A percentile compares a stretch with the other conserved stretches of the same genome.
phyloP scores from a whole-genome alignment of 495 filamentous ascomycete genomes.

The Penicillium daleae region DNA sequence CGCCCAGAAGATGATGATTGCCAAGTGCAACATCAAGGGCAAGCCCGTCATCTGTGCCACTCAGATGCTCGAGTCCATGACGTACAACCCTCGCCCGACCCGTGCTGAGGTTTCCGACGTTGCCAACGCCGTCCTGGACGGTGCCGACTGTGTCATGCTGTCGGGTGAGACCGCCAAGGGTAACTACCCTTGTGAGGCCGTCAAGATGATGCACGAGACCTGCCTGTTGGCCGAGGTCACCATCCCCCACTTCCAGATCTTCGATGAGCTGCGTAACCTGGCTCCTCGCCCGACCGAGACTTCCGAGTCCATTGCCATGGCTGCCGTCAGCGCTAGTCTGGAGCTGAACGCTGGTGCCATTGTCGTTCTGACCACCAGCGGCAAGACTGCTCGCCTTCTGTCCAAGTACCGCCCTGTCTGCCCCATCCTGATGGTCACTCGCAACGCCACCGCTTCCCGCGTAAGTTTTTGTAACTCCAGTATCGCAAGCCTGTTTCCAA shows the following conservation, averaged over 20 bases:
- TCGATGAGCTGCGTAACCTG: constrained; percentile 88
- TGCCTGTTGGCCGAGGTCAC: constrained; percentile 94
- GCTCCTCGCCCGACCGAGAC: constrained; percentile 80
- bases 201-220: constrained; percentile 96
- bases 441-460: constrained; percentile 78
- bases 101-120: constrained; percentile 98
- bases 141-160: constrained; percentile 99
- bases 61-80: constrained; percentile 98
- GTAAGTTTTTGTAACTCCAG: constrained; percentile 42
- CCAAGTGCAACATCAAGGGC: constrained; percentile 99
- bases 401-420: constrained; percentile 98
- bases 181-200: constrained; percentile 87
- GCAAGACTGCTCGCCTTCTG: constrained; percentile 87
- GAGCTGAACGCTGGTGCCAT: constrained; percentile 96
- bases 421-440: constrained; percentile 98
- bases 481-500: neutral
- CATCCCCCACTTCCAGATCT: constrained; percentile 93
- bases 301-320: constrained; percentile 92
- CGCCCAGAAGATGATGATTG: constrained; percentile 99
- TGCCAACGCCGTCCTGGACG: constrained; percentile 95
- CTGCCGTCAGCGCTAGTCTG: constrained; percentile 89
- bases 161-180: constrained; percentile 99
- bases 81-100: constrained; percentile 97
- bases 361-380: constrained; percentile 89
- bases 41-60: constrained; percentile 97